phyloP scores from a whole-genome alignment of 129 eudicot species.

The Flaveria ramosissima region DNA sequence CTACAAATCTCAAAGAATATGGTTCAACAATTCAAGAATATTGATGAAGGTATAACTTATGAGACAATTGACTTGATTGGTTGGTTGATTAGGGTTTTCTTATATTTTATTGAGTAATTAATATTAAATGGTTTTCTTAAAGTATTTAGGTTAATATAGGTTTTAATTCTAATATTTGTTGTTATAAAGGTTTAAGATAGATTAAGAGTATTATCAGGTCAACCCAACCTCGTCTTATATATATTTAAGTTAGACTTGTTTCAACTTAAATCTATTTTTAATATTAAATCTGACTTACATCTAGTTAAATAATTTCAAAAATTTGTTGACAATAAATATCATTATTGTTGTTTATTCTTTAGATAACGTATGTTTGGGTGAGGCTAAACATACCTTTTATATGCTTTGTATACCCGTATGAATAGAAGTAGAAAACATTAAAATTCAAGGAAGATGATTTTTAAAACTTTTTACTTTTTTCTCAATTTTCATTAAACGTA shows the following conservation, averaged over 20 bases:
- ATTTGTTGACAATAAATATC: no score
- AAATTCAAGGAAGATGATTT: no score
- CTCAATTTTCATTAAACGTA: no score
- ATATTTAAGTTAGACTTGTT: not conserved
- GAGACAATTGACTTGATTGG: not conserved
- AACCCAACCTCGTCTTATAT: not conserved
- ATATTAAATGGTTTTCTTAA: not conserved
- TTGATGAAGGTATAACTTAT: slow-evolving; percentile 35
- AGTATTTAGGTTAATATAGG: no score
- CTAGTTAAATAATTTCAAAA: no score
- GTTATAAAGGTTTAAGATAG: not conserved
- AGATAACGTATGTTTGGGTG: no score
- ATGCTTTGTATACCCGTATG: no score
- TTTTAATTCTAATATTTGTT: not conserved
- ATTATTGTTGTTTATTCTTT: no score
- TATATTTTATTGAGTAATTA: not conserved
- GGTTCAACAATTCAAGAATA: slow-evolving; percentile 25
- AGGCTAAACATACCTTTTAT: no score
- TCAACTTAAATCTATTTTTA: not conserved
- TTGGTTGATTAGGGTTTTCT: slow-evolving; percentile 4
- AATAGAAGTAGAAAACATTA: no score
- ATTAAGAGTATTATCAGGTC: not conserved
- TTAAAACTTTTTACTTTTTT: no score
- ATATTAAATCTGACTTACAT: no score
- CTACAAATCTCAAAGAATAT: slow-evolving; percentile 37